Percentiles rank a stretch among this genome's conserved stretches.
These are phyloP conservation scores for Saturnispora ahearnii DNA, from an alignment of 805 yeast genomes.

Conservation along the genomic window DNA sequence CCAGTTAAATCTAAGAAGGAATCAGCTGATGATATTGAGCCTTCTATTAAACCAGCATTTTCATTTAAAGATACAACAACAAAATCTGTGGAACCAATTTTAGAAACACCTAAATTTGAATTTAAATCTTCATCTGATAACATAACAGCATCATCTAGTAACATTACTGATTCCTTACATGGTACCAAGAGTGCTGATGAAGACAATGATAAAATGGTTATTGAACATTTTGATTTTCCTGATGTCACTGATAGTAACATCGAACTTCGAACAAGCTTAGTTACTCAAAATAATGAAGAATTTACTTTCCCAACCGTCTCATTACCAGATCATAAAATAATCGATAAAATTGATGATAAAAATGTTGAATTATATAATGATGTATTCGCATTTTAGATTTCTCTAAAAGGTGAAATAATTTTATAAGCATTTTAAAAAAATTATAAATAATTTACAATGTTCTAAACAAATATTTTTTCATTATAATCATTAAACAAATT, in stretches of 20 bases:
- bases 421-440: neutral
- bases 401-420: neutral
- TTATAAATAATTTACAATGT: neutral
- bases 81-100: neutral
- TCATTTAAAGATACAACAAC: neutral
- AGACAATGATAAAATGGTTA: neutral
- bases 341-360: conserved; percentile 1
- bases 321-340: neutral
- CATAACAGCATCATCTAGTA: neutral
- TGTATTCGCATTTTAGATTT: conserved; percentile 1
- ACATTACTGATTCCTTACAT: neutral
- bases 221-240: conserved; percentile 8
- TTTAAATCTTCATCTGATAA: neutral
- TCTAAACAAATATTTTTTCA: no score
- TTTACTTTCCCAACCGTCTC: conserved; percentile 2
- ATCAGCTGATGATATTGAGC: neutral
- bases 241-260: conserved; percentile 6
- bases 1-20: neutral
- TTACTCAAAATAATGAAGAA: neutral
- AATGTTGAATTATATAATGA: conserved; percentile 2
- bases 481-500: no score
- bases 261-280: neutral
- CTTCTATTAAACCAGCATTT: neutral
- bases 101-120: neutral
- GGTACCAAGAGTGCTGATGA: neutral